Evolutionary conservation across 2,329 filamentous ascomycete species (phyloP), one percentile per base, ranked within the genome.

Genomic region (Lasiodiplodia sp.): DNA sequence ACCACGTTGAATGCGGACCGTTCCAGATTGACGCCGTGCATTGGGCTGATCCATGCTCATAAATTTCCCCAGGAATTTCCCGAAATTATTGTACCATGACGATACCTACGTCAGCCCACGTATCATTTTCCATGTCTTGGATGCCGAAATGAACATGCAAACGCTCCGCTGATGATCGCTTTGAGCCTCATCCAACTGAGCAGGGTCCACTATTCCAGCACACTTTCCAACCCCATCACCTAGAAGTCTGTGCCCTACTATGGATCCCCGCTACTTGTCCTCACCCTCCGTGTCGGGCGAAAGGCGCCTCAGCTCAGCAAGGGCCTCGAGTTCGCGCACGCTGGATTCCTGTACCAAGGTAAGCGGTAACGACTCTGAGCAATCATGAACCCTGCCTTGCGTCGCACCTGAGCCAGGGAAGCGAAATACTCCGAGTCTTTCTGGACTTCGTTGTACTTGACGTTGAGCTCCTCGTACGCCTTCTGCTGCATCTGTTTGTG

Each of bases 1-100:
- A 58, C 37, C 44, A 31, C 57, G n/a, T 31, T 21, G 23, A 10
- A 23, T 12, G 10, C 23, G 8, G 25, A 6, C 23, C 16, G 57
- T 49, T 49, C 40, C 25, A 44, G 25, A 58, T 58, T 58, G 40
- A 34, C 56, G 56, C 40, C n/a, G 57, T 62, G 57, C 57, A 31
- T 62, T 31, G 57, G 31, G 31, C 23, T 62, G 47, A 14, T 14
- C n/a, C 23, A 34, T 10, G 23, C 37, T 11, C 14, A 12, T 34
- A 21, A 8, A 10, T 25, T 12, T 47, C 12, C 56, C 40, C 58
- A 34, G 7, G 11, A 37, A 49, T 49, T 49, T n/a, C 6, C 58
- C 58, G 58, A 63, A 63, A 63, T 37, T 21, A 10, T 21, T 51
- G 44, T 21, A 16, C 18, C 5, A 34, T 63, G 58, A 63, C 40